phyloP scores from a whole-genome alignment of 441 rosid species.

The Syzygium syzygioides region DNA sequence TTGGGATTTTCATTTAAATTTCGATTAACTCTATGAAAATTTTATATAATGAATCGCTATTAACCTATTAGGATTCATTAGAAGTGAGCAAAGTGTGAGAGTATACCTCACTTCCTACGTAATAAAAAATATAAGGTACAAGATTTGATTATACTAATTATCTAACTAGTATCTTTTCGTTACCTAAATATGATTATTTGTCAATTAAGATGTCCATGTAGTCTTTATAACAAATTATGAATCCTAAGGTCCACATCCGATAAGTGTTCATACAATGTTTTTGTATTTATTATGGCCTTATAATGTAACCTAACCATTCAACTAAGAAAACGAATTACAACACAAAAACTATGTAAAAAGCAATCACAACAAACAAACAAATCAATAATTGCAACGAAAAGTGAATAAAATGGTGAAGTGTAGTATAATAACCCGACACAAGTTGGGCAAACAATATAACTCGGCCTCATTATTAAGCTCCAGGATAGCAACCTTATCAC shows the following conservation, averaged over 20 bases:
- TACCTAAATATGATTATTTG: neutral
- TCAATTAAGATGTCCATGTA: rapidly evolving
- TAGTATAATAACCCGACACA: too few relatives aligned
- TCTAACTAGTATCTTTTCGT: too few relatives aligned
- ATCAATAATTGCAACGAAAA: too few relatives aligned
- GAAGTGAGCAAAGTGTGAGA: rapidly evolving
- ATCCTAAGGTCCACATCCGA: neutral
- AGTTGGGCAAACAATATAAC: too few relatives aligned
- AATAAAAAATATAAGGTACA: too few relatives aligned
- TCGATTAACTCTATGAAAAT: rapidly evolving
- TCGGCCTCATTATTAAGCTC: too few relatives aligned
- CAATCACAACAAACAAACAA: too few relatives aligned
- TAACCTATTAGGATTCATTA: too few relatives aligned
- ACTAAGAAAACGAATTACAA: neutral
- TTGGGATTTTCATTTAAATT: neutral
- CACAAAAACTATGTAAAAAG: neutral
- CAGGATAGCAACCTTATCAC: too few relatives aligned
- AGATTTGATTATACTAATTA: too few relatives aligned
- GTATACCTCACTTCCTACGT: rapidly evolving
- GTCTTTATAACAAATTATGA: rapidly evolving
- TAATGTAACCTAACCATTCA: neutral
- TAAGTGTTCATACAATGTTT: too few relatives aligned
- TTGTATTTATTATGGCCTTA: neutral
- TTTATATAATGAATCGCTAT: rapidly evolving
- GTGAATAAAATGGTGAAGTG: too few relatives aligned